Evolutionary conservation across 1,284 basidiomycete species (phyloP), one percentile per base, ranked within the genome.

Genomic region (Xerocomus amazonicus): DNA sequence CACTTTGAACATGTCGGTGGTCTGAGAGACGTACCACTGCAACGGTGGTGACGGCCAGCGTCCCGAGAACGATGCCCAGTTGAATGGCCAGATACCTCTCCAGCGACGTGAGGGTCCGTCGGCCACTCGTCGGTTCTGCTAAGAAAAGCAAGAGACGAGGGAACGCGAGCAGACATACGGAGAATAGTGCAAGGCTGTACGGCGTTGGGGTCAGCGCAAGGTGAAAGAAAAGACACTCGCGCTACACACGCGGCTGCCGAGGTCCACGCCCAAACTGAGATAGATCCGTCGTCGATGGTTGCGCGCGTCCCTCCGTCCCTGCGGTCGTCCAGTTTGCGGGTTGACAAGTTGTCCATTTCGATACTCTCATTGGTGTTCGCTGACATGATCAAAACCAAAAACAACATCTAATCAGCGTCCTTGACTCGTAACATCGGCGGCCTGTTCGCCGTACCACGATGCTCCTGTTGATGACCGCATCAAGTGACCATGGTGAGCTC

Each of bases 81-180:
- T 87, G 81, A 23, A 78, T 63, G 5, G 80, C 71, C 35, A 90
- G 74, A 65, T 83, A 89, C 19, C 73, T 70, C 59, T 90, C 87
- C 34, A 90, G 72, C 2, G 80, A 69, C 6, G 86, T 87, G 44
- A 88, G 73, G 12, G 62, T 56, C 34, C 65, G 66, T 39, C 78
- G 67, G n/a, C 69, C 67, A 17, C 73, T 72, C 10, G 63, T 56
- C 9, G 68, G 63, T 53, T 77, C 74, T n/a, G 81, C 72, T 39
- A 83, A 62, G 62, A 87, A 84, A 43, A 87, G 74, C 29, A 87
- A 67, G 41, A 86, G 59, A 28, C 78, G 75, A 50, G 85, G 85
- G 49, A 74, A 81, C n/a, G 77, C 59, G 4, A 75, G 66, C 47
- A 86, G 69, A 56, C 73, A 71, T 53, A 70, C 53, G 45, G 78